phyloP scores from a whole-genome alignment of 352 stramenopile genomes.

The Aphanomyces invadans region DNA sequence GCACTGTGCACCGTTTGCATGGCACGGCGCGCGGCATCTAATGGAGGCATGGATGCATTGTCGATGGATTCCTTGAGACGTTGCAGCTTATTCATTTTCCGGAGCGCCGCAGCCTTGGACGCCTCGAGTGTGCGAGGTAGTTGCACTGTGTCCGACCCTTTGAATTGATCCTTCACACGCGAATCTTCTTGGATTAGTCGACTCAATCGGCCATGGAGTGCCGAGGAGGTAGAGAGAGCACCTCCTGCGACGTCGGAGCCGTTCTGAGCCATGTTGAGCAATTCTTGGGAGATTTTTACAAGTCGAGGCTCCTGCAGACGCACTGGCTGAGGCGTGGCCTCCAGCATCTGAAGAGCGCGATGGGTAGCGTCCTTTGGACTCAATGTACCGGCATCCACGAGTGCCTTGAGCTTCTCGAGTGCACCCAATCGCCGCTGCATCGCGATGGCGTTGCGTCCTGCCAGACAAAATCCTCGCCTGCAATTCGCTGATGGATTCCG shows the following conservation, averaged over 20 bases:
- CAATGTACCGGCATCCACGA: background rate
- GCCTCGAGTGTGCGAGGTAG: background rate
- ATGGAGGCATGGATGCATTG: background rate
- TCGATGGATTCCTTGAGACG: background rate
- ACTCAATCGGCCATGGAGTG: constrained; percentile 3
- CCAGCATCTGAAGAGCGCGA: constrained; percentile 19
- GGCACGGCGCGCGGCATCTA: background rate
- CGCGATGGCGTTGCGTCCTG: background rate
- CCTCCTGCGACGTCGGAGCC: background rate
- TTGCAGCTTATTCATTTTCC: background rate
- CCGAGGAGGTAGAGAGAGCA: background rate
- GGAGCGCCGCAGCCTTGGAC: background rate
- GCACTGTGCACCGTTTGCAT: background rate
- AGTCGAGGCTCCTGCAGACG: constrained; percentile 18
- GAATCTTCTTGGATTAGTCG: constrained; percentile 13
- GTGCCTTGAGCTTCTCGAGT: constrained; percentile 10
- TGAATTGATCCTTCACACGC: constrained; percentile 4
- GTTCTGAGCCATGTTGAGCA: background rate
- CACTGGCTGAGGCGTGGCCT: constrained; percentile 16
- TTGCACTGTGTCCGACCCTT: background rate
- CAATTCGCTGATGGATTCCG: background rate
- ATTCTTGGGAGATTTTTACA: background rate
- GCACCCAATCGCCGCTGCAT: constrained; percentile 15
- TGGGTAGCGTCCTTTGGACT: constrained; percentile 7
- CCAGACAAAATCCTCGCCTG: background rate